A percentile compares a stretch with the other conserved stretches of the same genome.
Evolutionary conservation across 768 basidiomycete species (phyloP).

Genomic region (Podaxis sp.): DNA sequence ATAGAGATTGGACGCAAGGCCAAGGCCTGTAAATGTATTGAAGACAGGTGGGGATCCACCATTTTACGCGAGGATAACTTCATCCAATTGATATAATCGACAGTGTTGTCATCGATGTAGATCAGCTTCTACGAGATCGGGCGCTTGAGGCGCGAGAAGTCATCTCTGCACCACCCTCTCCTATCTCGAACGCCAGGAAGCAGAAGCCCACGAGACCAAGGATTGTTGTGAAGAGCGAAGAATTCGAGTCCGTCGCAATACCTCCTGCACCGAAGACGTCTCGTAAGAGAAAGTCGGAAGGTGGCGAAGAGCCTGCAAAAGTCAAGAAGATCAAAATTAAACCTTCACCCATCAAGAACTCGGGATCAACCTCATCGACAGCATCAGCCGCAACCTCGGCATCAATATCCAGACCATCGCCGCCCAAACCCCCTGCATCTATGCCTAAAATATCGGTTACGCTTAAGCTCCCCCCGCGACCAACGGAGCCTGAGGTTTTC

Average conservation of each 20-base stretch:
- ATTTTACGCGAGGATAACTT: background rate
- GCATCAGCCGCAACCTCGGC: background rate
- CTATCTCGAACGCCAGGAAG: slow-evolving; percentile 6
- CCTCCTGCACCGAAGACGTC: slow-evolving; percentile 31
- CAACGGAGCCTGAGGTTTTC: slow-evolving; percentile 50
- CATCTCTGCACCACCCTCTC: background rate
- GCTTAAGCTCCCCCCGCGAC: slow-evolving; percentile 66
- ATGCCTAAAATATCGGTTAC: slow-evolving; percentile 51
- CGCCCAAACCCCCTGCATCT: slow-evolving; percentile 10
- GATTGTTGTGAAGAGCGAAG: slow-evolving; percentile 22
- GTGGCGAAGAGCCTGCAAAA: slow-evolving; percentile 32
- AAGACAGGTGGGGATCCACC: slow-evolving; percentile 55
- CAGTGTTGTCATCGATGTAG: slow-evolving; percentile 93
- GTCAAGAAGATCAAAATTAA: slow-evolving; percentile 49
- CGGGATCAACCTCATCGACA: slow-evolving; percentile 18
- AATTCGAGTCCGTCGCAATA: slow-evolving; percentile 15
- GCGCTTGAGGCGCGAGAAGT: slow-evolving; percentile 39
- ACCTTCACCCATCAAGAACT: slow-evolving; percentile 26
- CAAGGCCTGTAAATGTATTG: slow-evolving; percentile 70
- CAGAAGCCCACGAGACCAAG: slow-evolving; percentile 19
- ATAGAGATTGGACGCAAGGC: slow-evolving; percentile 84
- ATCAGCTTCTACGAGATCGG: slow-evolving; percentile 73
- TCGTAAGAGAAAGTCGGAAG: slow-evolving; percentile 41
- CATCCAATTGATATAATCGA: background rate
- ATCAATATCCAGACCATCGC: background rate